Evolutionary conservation across 2,329 filamentous ascomycete species (phyloP).

Genomic region (Arthrocladium fulminans): DNA sequence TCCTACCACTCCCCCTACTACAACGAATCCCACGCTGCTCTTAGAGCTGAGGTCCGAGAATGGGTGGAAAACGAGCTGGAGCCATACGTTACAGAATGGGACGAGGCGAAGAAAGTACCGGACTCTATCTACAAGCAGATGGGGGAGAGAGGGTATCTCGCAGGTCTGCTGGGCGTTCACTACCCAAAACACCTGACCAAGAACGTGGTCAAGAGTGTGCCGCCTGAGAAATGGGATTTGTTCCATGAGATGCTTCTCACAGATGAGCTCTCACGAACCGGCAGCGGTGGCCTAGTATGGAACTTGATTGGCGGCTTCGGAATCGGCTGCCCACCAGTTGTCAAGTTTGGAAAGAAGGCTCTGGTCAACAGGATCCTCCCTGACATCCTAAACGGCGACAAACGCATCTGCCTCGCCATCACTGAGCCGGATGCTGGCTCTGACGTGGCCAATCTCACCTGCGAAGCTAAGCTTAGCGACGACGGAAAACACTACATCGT

Average conservation of each 20-base stretch:
- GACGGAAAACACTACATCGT: slow-evolving; percentile 99
- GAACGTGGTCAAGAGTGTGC: slow-evolving; percentile 65
- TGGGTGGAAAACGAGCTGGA: slow-evolving; percentile 88
- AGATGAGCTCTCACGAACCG: slow-evolving; percentile 82
- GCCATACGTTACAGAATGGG: slow-evolving; percentile 90
- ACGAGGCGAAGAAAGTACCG: slow-evolving; percentile 86
- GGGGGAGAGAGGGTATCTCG: slow-evolving; percentile 81
- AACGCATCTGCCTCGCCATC: slow-evolving; percentile 94
- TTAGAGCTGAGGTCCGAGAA: slow-evolving; percentile 81
- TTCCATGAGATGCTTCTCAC: slow-evolving; percentile 97
- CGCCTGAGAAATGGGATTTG: slow-evolving; percentile 86
- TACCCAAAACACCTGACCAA: slow-evolving; percentile 69
- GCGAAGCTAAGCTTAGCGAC: slow-evolving; percentile 86
- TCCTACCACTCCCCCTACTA: slow-evolving; percentile 95
- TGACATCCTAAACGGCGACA: slow-evolving; percentile 80
- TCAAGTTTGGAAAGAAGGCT: slow-evolving; percentile 82
- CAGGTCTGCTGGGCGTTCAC: slow-evolving; percentile 72
- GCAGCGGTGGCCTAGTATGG: slow-evolving; percentile 91
- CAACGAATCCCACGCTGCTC: slow-evolving; percentile 85
- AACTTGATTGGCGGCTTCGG: slow-evolving; percentile 94
- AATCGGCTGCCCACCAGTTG: slow-evolving; percentile 82
- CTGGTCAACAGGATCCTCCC: slow-evolving; percentile 83
- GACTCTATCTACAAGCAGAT: slow-evolving; percentile 89
- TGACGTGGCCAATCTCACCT: slow-evolving; percentile 90
- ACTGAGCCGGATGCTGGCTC: slow-evolving; percentile 93